Base-by-base conservation (phyloP, 139 green algal species). In the Chlamydomonas urium region DNA sequence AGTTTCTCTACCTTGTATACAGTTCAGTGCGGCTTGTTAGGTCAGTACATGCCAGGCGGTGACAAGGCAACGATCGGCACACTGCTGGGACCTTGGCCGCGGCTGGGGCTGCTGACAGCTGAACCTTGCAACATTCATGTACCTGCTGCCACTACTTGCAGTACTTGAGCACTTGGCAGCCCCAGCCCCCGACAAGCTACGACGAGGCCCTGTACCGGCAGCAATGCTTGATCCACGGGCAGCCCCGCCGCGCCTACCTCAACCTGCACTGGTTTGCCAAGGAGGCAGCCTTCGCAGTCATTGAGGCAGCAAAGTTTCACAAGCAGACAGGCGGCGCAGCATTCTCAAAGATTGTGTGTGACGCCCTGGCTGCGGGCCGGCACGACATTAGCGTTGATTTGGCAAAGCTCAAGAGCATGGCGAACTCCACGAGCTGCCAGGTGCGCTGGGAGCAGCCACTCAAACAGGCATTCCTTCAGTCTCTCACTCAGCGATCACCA, bases 181-280 rank as follows among this genome's bases (percentile, higher is more conserved):
- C n/a, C n/a, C n/a, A n/a, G n/a, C n/a, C n/a, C n/a, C n/a, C n/a
- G n/a, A n/a, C n/a, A n/a, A 74, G 28, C 38, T 82, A 87, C 50
- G 38, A 75, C 0, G 81, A 86, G 60, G 81, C 79, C 4, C 56
- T 87, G 10, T 60, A 59, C 8, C 65, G 84, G 23, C 84, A 89
- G 79, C 74, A 73, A 33, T 28, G 76, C 36, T 71, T 87, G 38
- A 47, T 87, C 65, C 81, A 87, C 47, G 81, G 81, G 23, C 21
- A 36, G 8, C 62, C 73, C 26, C 69, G 81, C 4, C 57, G 77
- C 28, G 38, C 69, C 19, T 71, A 59, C 38, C 66, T 76, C 24
- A 31, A 66, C 21, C 45, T 84, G 77, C 81, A 87, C 58, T 69
- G 68, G 67, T 78, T 84, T 47, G 10, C 66, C 24, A 57, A 56